phyloP scores from a whole-genome alignment of 345 rosid genomes.

The Salix caprea region DNA sequence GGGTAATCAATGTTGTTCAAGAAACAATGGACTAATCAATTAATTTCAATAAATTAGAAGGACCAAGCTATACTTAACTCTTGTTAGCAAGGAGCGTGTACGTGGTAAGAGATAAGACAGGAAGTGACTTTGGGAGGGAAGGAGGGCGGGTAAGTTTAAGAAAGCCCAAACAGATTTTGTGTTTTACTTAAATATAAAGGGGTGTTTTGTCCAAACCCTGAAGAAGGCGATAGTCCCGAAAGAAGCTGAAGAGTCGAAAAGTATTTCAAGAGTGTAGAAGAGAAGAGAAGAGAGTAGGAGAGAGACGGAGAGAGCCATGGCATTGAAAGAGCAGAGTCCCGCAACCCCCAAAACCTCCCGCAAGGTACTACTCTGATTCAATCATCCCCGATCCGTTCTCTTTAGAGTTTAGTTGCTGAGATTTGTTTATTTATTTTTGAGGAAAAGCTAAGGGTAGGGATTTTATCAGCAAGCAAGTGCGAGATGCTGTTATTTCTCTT shows the following conservation, averaged over 20 bases:
- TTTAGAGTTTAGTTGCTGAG: neutral
- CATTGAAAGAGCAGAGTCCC: slow-evolving; percentile 5
- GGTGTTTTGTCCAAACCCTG: neutral
- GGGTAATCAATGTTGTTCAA: too few species aligned
- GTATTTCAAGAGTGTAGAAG: too few species aligned
- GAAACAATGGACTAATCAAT: neutral
- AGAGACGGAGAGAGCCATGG: neutral
- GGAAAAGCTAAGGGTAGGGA: neutral
- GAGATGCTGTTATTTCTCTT: neutral
- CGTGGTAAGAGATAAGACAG: neutral
- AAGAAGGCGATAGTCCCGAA: neutral
- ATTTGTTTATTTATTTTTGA: neutral
- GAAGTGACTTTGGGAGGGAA: neutral
- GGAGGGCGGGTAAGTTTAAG: neutral
- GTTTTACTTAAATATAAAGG: neutral
- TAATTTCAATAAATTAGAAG: neutral
- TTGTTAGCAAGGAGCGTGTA: neutral
- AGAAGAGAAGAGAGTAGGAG: neutral
- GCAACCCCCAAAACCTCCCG: slow-evolving; percentile 18
- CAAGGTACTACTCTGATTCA: slow-evolving; percentile 9
- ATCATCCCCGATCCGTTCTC: neutral
- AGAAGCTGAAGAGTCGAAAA: neutral
- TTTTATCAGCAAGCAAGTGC: neutral
- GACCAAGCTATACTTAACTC: neutral
- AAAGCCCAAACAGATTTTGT: neutral